A percentile compares a stretch with the other conserved stretches of the same genome.
These are phyloP conservation scores for Solanum piurae DNA, from an alignment of 257 asterid species.

Conservation along the genomic window DNA sequence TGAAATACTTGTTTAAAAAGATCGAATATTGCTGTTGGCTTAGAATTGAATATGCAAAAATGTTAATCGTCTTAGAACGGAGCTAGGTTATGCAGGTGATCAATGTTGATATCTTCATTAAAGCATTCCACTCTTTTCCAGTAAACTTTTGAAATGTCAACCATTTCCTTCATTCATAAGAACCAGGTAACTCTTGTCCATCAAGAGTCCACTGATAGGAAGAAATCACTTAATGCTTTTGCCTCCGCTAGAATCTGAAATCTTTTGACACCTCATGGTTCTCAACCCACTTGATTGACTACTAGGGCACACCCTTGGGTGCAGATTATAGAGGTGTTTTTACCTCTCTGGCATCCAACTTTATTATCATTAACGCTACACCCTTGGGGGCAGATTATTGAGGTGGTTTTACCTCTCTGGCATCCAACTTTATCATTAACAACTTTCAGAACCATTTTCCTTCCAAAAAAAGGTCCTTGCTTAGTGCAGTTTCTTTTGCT, in stretches of 20 bases:
- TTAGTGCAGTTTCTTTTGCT: background rate
- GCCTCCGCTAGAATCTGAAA: background rate
- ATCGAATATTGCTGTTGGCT: background rate
- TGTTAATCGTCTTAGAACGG: background rate
- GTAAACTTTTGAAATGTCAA: background rate
- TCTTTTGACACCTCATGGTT: background rate
- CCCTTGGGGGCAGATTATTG: background rate
- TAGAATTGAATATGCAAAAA: background rate
- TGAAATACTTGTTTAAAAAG: background rate
- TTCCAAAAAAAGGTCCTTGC: background rate
- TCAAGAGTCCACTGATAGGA: background rate
- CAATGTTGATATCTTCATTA: background rate
- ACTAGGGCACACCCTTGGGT: background rate
- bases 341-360: background rate
- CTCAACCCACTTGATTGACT: background rate
- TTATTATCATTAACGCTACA: fast-evolving
- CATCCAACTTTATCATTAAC: background rate
- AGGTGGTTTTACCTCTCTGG: background rate
- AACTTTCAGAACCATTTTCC: background rate
- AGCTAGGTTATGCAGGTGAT: background rate
- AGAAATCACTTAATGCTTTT: background rate
- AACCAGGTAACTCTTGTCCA: background rate
- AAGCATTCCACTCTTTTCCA: background rate
- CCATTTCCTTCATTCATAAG: background rate
- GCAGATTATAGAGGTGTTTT: background rate